A percentile compares a stretch with the other conserved stretches of the same genome.
These are phyloP conservation scores for Blastobotrys apis DNA, from an alignment of 1,139 yeast species.

Conservation along the genomic window DNA sequence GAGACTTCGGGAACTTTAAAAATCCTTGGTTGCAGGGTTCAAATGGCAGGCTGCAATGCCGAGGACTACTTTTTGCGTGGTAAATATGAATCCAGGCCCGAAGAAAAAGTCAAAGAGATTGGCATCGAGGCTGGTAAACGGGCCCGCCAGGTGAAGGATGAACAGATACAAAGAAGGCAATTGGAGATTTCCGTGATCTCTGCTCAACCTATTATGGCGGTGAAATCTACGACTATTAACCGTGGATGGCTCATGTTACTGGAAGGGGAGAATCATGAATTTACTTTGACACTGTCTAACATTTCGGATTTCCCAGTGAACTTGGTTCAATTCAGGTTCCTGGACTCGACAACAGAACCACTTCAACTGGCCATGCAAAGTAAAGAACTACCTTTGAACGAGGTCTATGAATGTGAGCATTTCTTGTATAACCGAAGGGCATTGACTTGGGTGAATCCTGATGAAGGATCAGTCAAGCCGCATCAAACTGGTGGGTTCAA, in stretches of 20 bases:
- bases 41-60: conserved; percentile 44
- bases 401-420: conserved; percentile 73
- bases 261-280: conserved; percentile 64
- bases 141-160: conserved; percentile 7
- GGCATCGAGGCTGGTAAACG: conserved; percentile 28
- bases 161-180: conserved; percentile 11
- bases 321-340: conserved; percentile 50
- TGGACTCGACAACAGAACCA: conserved; percentile 72
- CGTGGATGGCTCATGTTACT: conserved; percentile 73
- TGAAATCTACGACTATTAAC: conserved; percentile 51
- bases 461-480: conserved; percentile 23
- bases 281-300: conserved; percentile 54
- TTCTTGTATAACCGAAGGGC: conserved; percentile 57
- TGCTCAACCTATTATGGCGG: conserved; percentile 61
- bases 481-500: conserved; percentile 39
- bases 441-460: conserved; percentile 35
- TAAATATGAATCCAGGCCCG: conserved; percentile 23
- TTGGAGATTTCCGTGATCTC: conserved; percentile 45
- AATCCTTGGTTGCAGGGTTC: conserved; percentile 44
- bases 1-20: conserved; percentile 40
- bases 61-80: conserved; percentile 36
- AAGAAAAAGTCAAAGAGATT: conserved; percentile 29
- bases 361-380: conserved; percentile 45
- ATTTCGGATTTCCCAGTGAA: conserved; percentile 54
- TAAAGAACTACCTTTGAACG: conserved; percentile 51